Conservation (phyloP, 2,329 filamentous ascomycete species). For the Colletotrichum orchidophilum region DNA sequence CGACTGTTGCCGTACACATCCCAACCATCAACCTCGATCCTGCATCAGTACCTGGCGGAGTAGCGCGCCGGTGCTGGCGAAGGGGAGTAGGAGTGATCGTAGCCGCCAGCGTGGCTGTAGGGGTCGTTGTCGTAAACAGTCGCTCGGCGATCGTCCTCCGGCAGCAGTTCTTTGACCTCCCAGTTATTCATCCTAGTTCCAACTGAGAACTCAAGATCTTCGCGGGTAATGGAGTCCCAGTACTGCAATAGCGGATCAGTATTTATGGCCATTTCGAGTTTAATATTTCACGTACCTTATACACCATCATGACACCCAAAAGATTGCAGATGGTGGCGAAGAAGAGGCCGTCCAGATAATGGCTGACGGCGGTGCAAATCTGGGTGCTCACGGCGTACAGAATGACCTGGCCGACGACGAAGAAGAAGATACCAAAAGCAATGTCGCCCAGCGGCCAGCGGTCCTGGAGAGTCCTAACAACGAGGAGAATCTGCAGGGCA, state of each 20-base stretch:
- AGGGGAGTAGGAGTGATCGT: slow-evolving; percentile 62
- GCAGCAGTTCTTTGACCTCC: slow-evolving; percentile 93
- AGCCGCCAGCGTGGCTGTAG: slow-evolving; percentile 64
- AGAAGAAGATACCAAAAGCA: slow-evolving; percentile 88
- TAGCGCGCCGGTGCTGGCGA: slow-evolving; percentile 48
- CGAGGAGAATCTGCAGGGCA: slow-evolving; percentile 86
- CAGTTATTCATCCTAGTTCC: slow-evolving; percentile 96
- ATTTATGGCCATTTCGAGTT: slow-evolving; percentile 9
- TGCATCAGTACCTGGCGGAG: slow-evolving; percentile 54
- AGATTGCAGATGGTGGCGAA: slow-evolving; percentile 95
- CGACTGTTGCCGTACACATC: background rate
- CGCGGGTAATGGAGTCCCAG: slow-evolving; percentile 98
- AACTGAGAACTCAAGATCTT: slow-evolving; percentile 98
- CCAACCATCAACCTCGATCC: background rate
- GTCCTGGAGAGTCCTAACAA: slow-evolving; percentile 90
- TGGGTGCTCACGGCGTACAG: slow-evolving; percentile 88
- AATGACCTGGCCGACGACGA: slow-evolving; percentile 90
- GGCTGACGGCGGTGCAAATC: slow-evolving; percentile 85
- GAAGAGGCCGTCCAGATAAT: slow-evolving; percentile 95
- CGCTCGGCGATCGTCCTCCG: slow-evolving; percentile 80
- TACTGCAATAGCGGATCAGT: slow-evolving; percentile 66
- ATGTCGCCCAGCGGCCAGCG: slow-evolving; percentile 96
- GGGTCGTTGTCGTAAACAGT: slow-evolving; percentile 78
- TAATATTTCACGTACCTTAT: slow-evolving; percentile 73
- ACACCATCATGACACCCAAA: slow-evolving; percentile 98